Percentiles rank a stretch among this genome's conserved stretches.
These are phyloP conservation scores for Amylostereum chailletii DNA, from an alignment of 1,284 basidiomycete genomes.

Conservation along the genomic window DNA sequence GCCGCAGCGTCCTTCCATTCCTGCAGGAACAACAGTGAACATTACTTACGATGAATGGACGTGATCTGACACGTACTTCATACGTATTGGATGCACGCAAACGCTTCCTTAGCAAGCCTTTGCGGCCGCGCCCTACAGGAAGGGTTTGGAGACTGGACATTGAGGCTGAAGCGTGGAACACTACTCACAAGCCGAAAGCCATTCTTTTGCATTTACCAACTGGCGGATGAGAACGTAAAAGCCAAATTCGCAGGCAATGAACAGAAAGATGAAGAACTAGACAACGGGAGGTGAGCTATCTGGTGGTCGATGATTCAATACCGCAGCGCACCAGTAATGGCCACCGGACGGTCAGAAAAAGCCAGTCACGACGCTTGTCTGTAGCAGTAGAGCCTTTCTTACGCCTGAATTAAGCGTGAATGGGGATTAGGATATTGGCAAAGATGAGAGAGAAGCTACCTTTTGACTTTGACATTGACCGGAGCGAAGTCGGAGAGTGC, in stretches of 20 bases:
- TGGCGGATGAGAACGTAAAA: slow-evolving; percentile 85
- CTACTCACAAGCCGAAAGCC: slow-evolving; percentile 75
- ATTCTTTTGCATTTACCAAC: slow-evolving; percentile 90
- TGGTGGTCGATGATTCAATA: neutral
- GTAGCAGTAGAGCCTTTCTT: slow-evolving; percentile 38
- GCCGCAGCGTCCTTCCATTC: slow-evolving; percentile 84
- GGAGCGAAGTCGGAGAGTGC: slow-evolving; percentile 92
- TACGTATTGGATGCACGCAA: slow-evolving; percentile 73
- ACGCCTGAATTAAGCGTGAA: slow-evolving; percentile 24
- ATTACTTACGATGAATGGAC: too few relatives aligned
- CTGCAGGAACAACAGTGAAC: slow-evolving; percentile 20
- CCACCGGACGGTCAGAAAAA: slow-evolving; percentile 82
- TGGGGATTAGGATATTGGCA: neutral
- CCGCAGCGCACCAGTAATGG: slow-evolving; percentile 66
- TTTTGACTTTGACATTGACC: slow-evolving; percentile 73
- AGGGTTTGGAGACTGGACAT: neutral
- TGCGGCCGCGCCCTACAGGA: slow-evolving; percentile 70
- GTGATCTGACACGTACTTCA: slow-evolving; percentile 23
- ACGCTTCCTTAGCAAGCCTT: slow-evolving; percentile 68
- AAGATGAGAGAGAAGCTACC: slow-evolving; percentile 27
- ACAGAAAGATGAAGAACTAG: slow-evolving; percentile 73
- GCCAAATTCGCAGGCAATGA: slow-evolving; percentile 84
- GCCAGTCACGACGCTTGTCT: slow-evolving; percentile 62
- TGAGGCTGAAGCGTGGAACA: neutral
- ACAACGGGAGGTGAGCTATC: neutral